These are phyloP conservation scores for Hypoxylon rickii DNA, from an alignment of 495 filamentous ascomycete genomes.

Conservation along the genomic window DNA sequence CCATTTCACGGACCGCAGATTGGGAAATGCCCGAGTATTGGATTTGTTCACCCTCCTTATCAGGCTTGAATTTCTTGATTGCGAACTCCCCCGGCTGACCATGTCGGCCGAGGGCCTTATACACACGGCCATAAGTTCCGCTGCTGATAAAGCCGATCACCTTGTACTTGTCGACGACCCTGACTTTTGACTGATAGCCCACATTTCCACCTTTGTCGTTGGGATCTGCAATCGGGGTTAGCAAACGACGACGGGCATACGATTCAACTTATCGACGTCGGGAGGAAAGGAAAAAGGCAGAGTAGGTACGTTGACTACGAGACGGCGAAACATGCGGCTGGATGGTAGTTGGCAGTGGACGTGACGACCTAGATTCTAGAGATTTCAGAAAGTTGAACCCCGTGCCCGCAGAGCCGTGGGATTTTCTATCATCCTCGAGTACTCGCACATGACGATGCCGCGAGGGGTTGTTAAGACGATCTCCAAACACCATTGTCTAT, in stretches of 20 bases:
- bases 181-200: conserved; percentile 81
- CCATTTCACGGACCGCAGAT: conserved; percentile 97
- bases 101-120: conserved; percentile 87
- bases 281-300: conserved; percentile 31
- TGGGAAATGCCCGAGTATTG: conserved; percentile 98
- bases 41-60: conserved; percentile 94
- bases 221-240: conserved; percentile 44
- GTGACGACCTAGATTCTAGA: conserved; percentile 4
- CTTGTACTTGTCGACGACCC: conserved; percentile 88
- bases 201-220: conserved; percentile 51
- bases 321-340: conserved; percentile 11
- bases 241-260: conserved; percentile 14
- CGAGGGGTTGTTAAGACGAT: conserved; percentile 9
- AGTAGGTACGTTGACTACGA: conserved; percentile 32
- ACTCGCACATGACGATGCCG: conserved; percentile 6
- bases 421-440: not conserved
- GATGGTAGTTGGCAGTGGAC: conserved; percentile 13
- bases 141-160: conserved; percentile 98
- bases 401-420: conserved; percentile 4
- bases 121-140: conserved; percentile 98
- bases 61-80: conserved; percentile 99
- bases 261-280: no score
- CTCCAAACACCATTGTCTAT: conserved; percentile 19
- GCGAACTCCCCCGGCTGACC: conserved; percentile 78
- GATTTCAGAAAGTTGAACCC: conserved; percentile 11